Evolutionary conservation across 164 flowering plant genomes (phyloP).

Genomic region (Echeveria elegans): DNA sequence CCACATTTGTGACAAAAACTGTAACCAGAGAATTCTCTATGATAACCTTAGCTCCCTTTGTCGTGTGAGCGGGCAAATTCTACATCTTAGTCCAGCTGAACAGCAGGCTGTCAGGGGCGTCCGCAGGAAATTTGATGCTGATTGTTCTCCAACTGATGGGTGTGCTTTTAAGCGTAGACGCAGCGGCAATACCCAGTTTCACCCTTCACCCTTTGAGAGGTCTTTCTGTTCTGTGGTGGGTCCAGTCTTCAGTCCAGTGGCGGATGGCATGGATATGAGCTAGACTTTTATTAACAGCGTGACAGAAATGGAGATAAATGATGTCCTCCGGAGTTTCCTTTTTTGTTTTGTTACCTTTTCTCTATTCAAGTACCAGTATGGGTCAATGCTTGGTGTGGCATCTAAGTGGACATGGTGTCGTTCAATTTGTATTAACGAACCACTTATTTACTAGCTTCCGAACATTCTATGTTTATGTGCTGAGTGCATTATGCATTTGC

Average conservation of each 20-base stretch:
- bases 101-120: constrained; percentile 86
- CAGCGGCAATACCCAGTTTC: constrained; percentile 60
- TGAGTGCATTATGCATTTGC: background rate
- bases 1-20: constrained; percentile 97
- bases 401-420: background rate
- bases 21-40: constrained; percentile 92
- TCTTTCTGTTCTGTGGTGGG: constrained; percentile 56
- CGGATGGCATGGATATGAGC: constrained; percentile 95
- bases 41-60: constrained; percentile 94
- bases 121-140: constrained; percentile 83
- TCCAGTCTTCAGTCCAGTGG: constrained; percentile 91
- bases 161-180: constrained; percentile 85
- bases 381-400: background rate
- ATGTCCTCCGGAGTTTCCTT: constrained; percentile 2
- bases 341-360: background rate
- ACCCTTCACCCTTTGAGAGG: constrained; percentile 94
- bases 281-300: constrained; percentile 18
- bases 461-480: background rate
- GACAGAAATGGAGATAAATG: constrained; percentile 8
- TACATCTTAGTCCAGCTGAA: constrained; percentile 70
- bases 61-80: constrained; percentile 76
- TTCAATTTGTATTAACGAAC: constrained; percentile 3
- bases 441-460: background rate
- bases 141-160: constrained; percentile 47
- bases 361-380: background rate